Base-by-base conservation (phyloP, 169 alveolate species). In the Plasmodium cynomolgi region DNA sequence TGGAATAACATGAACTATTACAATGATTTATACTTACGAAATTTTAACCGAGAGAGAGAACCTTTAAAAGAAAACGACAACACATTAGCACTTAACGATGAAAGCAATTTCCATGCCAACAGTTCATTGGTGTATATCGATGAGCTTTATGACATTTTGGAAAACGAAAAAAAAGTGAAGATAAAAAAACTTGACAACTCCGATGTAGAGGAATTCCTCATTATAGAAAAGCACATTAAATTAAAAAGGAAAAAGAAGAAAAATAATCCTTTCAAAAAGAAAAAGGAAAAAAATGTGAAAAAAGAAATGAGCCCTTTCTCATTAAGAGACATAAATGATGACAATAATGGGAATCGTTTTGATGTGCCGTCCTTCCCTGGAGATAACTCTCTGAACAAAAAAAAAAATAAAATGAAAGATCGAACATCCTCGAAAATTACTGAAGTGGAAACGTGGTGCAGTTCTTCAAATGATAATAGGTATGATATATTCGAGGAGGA, bases 371-470 rank as follows among this genome's bases (percentile, higher is more conserved):
- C 77, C n/a, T 37, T 80, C 44, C 54, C 83, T n/a, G 31, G n/a
- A 1, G 82, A 77, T 86, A 29, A 7, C 34, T 33, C 58, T 31
- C 77, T 23, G 17, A 50, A 85, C 8, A 85, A 85, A 56, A 86
- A 86, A 26, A 88, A 17, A 1, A 88, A n/a, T 11, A 74, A 74
- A 85, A 84, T n/a, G 50, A 68, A 68, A 84, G 44, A 72, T 20
- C 50, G 41, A 85, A 41, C 84, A 29, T 13, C 62, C 81, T 79
- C 73, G 50, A 88, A 88, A 58, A 79, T 58, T 31, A 37, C 82
- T 3, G 94, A 88, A n/a, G 23, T 58, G 37, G 94, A 88, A 79
- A 88, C 94, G 71, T 79, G 94, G 81, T 88, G 94, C 31, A 88
- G 88, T 77, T 88, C 90, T 26, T 88, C 94, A 88, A 75, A 2